A percentile compares a stretch with the other conserved stretches of the same genome.
Evolutionary conservation across 306 rosid species (phyloP).

Genomic region (Inga laurina): DNA sequence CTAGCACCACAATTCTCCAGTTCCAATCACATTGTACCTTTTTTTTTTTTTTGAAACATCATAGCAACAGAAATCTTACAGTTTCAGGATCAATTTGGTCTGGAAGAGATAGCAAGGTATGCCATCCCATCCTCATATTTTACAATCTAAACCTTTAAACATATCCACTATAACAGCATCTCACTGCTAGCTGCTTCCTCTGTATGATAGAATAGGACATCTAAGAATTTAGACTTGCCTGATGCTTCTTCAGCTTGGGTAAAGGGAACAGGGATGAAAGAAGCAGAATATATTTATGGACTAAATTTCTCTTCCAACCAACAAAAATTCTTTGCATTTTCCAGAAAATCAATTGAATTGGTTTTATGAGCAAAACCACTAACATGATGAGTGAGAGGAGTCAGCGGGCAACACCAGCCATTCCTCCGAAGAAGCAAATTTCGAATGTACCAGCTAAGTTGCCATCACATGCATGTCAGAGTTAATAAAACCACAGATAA

Average conservation of each 20-base stretch:
- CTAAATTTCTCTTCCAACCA: neutral
- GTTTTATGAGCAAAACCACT: neutral
- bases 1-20: neutral
- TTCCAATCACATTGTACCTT: slow-evolving; percentile 3
- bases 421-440: neutral
- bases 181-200: neutral
- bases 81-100: neutral
- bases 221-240: neutral
- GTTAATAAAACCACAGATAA: slow-evolving; percentile 4
- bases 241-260: neutral
- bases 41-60: neutral
- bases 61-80: neutral
- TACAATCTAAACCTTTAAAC: neutral
- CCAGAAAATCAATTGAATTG: neutral
- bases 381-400: neutral
- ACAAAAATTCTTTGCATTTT: neutral
- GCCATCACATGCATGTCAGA: slow-evolving; percentile 5
- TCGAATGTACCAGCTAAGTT: slow-evolving; percentile 14
- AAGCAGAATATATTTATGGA: neutral
- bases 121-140: neutral
- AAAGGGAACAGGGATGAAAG: neutral
- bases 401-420: neutral
- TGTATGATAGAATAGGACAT: neutral
- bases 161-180: neutral
- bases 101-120: neutral